Conservation (phyloP, 352 stramenopile genomes). For the Phytopythium chamaehyphon region DNA sequence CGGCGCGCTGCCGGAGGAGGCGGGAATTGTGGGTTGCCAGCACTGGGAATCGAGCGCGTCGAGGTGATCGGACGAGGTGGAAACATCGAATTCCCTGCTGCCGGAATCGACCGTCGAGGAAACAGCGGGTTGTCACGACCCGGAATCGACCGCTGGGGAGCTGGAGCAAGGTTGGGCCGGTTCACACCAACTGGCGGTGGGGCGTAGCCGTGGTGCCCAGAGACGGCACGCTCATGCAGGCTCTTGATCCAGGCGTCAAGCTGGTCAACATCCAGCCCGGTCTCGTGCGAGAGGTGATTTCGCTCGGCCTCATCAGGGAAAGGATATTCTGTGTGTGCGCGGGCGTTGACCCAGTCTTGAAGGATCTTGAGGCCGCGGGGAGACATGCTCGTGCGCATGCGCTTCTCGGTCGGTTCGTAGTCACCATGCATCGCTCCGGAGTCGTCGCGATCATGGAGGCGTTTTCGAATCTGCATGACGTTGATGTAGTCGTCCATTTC, state of each 20-base stretch:
- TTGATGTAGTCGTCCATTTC: conserved; percentile 69
- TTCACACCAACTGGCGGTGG: background rate
- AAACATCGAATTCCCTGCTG: conserved; percentile 18
- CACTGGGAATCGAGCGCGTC: conserved; percentile 53
- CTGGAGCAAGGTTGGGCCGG: background rate
- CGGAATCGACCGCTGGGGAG: background rate
- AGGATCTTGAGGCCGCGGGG: conserved; percentile 70
- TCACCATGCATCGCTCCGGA: conserved; percentile 8
- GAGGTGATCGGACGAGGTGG: conserved; percentile 1
- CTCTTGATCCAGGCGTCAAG: conserved; percentile 84
- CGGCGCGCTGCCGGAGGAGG: conserved; percentile 45
- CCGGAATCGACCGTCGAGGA: conserved; percentile 42
- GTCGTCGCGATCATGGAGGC: conserved; percentile 30
- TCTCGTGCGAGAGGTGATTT: conserved; percentile 69
- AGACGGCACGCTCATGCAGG: conserved; percentile 59
- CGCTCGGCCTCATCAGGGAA: conserved; percentile 66
- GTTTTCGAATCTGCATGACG: conserved; percentile 61
- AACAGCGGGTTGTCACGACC: conserved; percentile 1
- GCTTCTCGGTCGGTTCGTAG: conserved; percentile 30
- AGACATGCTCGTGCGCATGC: conserved; percentile 41
- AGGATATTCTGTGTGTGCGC: conserved; percentile 57
- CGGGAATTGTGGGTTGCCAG: conserved; percentile 56
- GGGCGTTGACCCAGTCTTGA: conserved; percentile 71
- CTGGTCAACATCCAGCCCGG: conserved; percentile 71
- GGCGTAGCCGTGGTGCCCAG: conserved; percentile 4